Evolutionary conservation across 192 early-diverging fungal species (phyloP).

Genomic region (Podila epicladia): DNA sequence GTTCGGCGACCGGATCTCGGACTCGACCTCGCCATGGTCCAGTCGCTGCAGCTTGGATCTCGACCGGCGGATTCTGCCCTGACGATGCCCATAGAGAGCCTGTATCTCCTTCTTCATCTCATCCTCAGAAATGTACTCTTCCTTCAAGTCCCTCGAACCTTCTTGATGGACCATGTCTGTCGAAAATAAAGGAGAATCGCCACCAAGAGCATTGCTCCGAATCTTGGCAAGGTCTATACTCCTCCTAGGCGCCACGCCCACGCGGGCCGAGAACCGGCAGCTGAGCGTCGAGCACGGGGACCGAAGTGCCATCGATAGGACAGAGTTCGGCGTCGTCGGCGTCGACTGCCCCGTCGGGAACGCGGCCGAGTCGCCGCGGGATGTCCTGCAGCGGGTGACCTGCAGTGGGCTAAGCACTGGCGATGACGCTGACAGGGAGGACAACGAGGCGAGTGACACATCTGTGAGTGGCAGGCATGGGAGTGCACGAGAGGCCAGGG

Average conservation of each 20-base stretch:
- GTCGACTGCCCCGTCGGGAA: neutral
- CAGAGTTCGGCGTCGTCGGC: neutral
- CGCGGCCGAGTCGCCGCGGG: neutral
- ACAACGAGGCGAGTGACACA: no score
- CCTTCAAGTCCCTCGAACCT: neutral
- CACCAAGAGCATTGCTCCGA: neutral
- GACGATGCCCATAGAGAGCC: no score
- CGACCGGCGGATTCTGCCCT: neutral
- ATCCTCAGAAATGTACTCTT: neutral
- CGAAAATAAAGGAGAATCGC: neutral
- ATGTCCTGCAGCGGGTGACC: slow-evolving; percentile 6
- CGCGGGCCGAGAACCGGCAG: neutral
- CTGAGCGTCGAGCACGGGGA: neutral
- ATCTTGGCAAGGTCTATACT: neutral
- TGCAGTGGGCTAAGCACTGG: neutral
- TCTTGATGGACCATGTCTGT: neutral
- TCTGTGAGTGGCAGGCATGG: no score
- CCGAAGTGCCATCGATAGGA: neutral
- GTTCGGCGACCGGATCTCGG: slow-evolving; percentile 1
- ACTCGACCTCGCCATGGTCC: neutral
- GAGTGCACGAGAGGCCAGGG: neutral
- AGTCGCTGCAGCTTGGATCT: neutral
- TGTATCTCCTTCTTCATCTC: neutral
- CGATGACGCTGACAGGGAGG: neutral
- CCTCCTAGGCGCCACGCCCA: neutral